A percentile compares a stretch with the other conserved stretches of the same genome.
phyloP scores from a whole-genome alignment of 371 early-diverging fungal genomes.

The Fennellomyces sp. region DNA sequence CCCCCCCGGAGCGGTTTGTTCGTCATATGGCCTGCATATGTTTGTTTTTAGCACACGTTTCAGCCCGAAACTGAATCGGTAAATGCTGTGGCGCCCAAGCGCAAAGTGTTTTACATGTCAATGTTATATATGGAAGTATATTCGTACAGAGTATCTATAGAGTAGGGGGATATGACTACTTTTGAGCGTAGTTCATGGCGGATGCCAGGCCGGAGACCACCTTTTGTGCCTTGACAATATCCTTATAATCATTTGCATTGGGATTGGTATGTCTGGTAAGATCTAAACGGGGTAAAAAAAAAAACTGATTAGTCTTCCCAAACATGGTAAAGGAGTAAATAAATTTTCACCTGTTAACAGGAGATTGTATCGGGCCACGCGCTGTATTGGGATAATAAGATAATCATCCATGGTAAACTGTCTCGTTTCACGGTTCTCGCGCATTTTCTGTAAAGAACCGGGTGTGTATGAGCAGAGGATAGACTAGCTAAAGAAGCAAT shows the following conservation, averaged over 20 bases:
- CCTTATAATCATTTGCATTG: conserved; percentile 35
- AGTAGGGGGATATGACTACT: too few species aligned
- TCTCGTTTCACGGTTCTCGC: conserved; percentile 36
- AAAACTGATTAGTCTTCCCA: neutral
- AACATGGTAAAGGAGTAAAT: neutral
- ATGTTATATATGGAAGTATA: too few species aligned
- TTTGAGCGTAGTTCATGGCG: conserved; percentile 47
- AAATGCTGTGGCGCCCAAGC: too few species aligned
- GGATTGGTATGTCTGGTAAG: conserved; percentile 43
- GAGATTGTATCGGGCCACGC: conserved; percentile 37
- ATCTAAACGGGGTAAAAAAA: conserved; percentile 29
- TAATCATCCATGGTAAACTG: conserved; percentile 38
- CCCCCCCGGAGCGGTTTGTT: too few species aligned
- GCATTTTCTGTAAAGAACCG: conserved; percentile 18
- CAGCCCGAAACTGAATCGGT: too few species aligned
- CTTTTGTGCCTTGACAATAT: conserved; percentile 33
- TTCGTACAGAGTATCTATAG: too few species aligned
- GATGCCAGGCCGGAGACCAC: conserved; percentile 35
- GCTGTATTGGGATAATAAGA: conserved; percentile 47
- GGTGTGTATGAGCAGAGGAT: neutral
- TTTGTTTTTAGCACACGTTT: too few species aligned
- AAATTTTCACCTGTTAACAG: conserved; percentile 32
- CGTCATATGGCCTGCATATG: too few species aligned
- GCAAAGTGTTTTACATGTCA: too few species aligned
- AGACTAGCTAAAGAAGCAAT: neutral